These are phyloP conservation scores for Plasmodium malariae DNA, from an alignment of 169 alveolate genomes.

Conservation along the genomic window DNA sequence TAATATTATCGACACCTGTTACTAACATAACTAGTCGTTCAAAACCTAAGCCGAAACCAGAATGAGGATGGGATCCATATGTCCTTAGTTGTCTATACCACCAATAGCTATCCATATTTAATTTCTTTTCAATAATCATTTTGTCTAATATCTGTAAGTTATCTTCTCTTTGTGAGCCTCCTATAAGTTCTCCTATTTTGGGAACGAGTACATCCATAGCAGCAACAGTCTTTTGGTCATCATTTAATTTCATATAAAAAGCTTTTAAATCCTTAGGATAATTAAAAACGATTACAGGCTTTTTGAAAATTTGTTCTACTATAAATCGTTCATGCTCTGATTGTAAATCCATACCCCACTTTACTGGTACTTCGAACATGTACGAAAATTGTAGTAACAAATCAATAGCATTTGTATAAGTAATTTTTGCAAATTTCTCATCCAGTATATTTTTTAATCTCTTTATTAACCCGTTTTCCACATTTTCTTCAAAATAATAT, in stretches of 20 bases:
- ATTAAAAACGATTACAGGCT: conserved; percentile 97
- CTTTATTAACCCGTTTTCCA: conserved; percentile 93
- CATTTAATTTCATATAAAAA: conserved; percentile 96
- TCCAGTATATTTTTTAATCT: conserved; percentile 90
- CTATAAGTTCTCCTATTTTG: conserved; percentile 98
- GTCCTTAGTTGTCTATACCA: conserved; percentile 95
- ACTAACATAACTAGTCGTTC: conserved; percentile 98
- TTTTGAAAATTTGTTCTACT: conserved; percentile 95
- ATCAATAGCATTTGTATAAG: conserved; percentile 97
- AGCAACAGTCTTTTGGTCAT: conserved; percentile 96
- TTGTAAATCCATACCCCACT: conserved; percentile 98
- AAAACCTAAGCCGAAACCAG: conserved; percentile 99
- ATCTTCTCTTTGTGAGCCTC: conserved; percentile 99
- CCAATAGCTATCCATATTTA: conserved; percentile 90
- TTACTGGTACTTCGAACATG: conserved; percentile 79
- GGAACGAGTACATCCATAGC: conserved; percentile 98
- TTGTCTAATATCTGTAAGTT: conserved; percentile 91
- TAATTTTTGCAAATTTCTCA: conserved; percentile 94
- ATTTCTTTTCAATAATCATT: conserved; percentile 92
- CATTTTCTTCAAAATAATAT: conserved; percentile 89
- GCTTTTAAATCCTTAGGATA: conserved; percentile 98
- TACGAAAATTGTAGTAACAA: conserved; percentile 86
- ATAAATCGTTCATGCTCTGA: conserved; percentile 98
- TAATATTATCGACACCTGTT: conserved; percentile 98
- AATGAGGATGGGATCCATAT: conserved; percentile 98